Evolutionary conservation across 2,329 filamentous ascomycete species (phyloP), one percentile per base, ranked within the genome.

Genomic region (Xylariaceae sp.): DNA sequence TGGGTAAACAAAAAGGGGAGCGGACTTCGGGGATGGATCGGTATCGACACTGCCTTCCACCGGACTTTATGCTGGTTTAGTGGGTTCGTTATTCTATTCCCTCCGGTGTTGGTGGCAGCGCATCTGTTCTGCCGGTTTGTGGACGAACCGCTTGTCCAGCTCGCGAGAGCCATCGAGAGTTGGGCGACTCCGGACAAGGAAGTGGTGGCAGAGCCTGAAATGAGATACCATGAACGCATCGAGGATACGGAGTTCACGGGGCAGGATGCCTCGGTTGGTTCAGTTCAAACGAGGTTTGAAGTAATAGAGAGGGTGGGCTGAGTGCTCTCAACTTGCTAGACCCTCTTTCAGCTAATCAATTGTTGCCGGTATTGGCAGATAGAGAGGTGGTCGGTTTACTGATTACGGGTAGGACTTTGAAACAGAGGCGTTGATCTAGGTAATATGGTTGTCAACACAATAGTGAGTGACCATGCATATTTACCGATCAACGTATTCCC

Each of bases 41-140:
- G 71, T 42, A 67, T 69, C 4, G 63, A 70, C 15, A 72, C 66
- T 2, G 63, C 67, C 2, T 58, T 63, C 15, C 70, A 73, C 53
- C 67, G 71, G 10, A 69, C 71, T 4, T 30, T 73, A 8, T 65
- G 72, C 15, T 74, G 79, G 69, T 52, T 74, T 4, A 23, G 76
- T 2, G 77, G 77, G n/a, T 66, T 79, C 13, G 62, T 69, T 11
- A 53, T 74, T 3, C 54, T 76, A 1, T 69, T 68, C 3, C 66
- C 73, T 2, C 58, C 75, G 1, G 74, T 80, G 0, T 73, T 86
- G 4, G 86, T 82, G 77, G 74, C 77, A 4, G 80, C 80, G 1
- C 84, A 87, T 69, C 58, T 87, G 8, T 86, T 85, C 66, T 85
- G 82, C 81, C 76, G 82, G 34, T 71, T 72, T 1, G 75, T 87